These are phyloP conservation scores for Dictyostelium firmibasis DNA, from an alignment of 78 protist genomes.

Conservation along the genomic window DNA sequence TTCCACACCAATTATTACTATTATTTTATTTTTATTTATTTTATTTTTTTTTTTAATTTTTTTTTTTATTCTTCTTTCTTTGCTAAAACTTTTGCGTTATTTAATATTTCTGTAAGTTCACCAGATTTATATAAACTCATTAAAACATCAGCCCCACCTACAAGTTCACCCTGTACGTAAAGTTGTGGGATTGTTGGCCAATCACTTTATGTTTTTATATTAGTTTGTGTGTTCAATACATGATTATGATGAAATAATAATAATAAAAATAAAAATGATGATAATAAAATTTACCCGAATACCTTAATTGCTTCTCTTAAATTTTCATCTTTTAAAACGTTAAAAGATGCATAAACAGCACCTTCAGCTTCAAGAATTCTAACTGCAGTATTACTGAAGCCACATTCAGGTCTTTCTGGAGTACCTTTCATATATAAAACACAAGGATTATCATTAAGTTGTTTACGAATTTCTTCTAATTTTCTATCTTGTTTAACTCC, in stretches of 20 bases:
- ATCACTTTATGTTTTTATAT: no score
- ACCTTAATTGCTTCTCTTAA: constrained; percentile 89
- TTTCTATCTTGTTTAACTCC: not conserved
- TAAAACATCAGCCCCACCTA: constrained; percentile 96
- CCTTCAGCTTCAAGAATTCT: constrained; percentile 84
- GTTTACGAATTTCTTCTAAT: not conserved
- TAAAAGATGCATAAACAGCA: constrained; percentile 10
- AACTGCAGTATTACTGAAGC: constrained; percentile 87
- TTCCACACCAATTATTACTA: no score
- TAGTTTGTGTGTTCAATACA: not conserved
- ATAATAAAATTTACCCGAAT: constrained; percentile 51
- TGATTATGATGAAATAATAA: not conserved
- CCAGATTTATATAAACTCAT: constrained; percentile 54
- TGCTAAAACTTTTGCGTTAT: constrained; percentile 29
- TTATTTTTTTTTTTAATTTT: no score
- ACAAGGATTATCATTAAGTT: constrained; percentile 1
- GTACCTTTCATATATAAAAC: constrained; percentile 96
- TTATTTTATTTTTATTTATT: no score
- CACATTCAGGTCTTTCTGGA: constrained; percentile 93
- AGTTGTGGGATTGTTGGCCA: constrained; percentile 99
- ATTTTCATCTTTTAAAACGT: constrained; percentile 82
- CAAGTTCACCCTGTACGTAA: constrained; percentile 93
- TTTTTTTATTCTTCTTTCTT: no score
- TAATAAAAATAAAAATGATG: not conserved
- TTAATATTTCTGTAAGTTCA: constrained; percentile 37